These are phyloP conservation scores for Symbiodinium natans DNA, from an alignment of 73 alveolate genomes.

Conservation along the genomic window DNA sequence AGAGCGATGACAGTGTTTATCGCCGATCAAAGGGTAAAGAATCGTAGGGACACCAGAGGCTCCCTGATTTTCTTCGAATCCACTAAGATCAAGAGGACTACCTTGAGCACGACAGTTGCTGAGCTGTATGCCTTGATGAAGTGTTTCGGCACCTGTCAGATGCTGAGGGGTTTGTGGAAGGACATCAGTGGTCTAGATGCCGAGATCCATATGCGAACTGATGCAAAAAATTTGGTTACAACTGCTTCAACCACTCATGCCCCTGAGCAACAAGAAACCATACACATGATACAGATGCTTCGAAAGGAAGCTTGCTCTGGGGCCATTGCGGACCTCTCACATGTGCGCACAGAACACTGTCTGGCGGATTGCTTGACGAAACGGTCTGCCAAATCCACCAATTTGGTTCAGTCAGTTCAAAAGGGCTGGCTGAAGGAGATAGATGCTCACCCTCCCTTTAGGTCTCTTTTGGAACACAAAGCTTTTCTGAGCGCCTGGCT, in stretches of 20 bases:
- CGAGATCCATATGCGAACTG: conserved; percentile 28
- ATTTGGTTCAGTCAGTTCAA: too few relatives aligned
- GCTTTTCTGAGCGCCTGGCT: background rate
- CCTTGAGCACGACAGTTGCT: background rate
- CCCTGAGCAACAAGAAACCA: conserved; percentile 42
- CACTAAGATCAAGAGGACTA: background rate
- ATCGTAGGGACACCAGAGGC: background rate
- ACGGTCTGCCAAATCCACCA: background rate
- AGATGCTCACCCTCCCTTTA: conserved; percentile 15
- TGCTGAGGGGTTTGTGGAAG: background rate
- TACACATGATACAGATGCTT: conserved; percentile 34
- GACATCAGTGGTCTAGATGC: background rate
- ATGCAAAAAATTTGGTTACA: conserved; percentile 24
- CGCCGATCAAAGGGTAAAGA: background rate
- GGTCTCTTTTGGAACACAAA: background rate
- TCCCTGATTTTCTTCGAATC: background rate
- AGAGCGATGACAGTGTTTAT: conserved; percentile 1
- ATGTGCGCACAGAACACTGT: conserved; percentile 17
- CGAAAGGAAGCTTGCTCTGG: conserved; percentile 14
- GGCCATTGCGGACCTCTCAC: background rate
- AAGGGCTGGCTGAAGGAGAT: background rate
- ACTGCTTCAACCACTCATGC: conserved; percentile 15
- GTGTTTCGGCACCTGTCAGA: conserved; percentile 21
- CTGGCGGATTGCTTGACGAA: background rate
- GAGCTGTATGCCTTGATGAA: conserved; percentile 31